A percentile compares a stretch with the other conserved stretches of the same genome.
These are phyloP conservation scores for Geotrichum aggregatum DNA, from an alignment of 1,139 yeast species.

Conservation along the genomic window DNA sequence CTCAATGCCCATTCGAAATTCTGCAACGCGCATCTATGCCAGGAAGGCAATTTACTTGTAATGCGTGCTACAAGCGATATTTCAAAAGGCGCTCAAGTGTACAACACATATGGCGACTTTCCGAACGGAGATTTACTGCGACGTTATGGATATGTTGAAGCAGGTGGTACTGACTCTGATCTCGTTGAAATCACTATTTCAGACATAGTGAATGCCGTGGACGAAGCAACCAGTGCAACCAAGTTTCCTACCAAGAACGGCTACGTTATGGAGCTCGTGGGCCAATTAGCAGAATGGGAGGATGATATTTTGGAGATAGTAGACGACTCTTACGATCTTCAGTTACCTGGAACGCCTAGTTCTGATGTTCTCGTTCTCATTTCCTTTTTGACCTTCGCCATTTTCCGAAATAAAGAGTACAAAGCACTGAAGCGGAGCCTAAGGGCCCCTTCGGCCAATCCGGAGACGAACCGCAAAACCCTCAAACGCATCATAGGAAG, in stretches of 20 bases:
- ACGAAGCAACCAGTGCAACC: slow-evolving; percentile 22
- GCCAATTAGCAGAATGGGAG: slow-evolving; percentile 21
- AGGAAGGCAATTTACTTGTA: slow-evolving; percentile 43
- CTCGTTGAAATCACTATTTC: slow-evolving; percentile 60
- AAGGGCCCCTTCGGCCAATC: slow-evolving; percentile 13
- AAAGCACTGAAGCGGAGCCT: slow-evolving; percentile 16
- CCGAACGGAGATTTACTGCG: slow-evolving; percentile 86
- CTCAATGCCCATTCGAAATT: slow-evolving; percentile 77
- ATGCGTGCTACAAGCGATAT: slow-evolving; percentile 71
- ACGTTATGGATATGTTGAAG: slow-evolving; percentile 86
- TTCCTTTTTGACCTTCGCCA: slow-evolving; percentile 19
- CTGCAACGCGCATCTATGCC: slow-evolving; percentile 66
- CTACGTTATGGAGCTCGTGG: slow-evolving; percentile 12
- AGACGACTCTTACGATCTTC: slow-evolving; percentile 37
- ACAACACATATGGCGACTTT: slow-evolving; percentile 84
- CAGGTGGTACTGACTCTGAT: slow-evolving; percentile 68
- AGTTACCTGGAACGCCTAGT: slow-evolving; percentile 29
- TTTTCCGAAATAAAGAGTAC: slow-evolving; percentile 18
- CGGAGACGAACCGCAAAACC: slow-evolving; percentile 7
- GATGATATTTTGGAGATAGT: slow-evolving; percentile 30
- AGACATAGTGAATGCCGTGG: slow-evolving; percentile 27
- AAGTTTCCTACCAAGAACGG: slow-evolving; percentile 19
- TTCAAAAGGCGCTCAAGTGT: slow-evolving; percentile 64
- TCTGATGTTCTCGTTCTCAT: slow-evolving; percentile 21
- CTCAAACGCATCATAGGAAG: slow-evolving; percentile 24